Conservation (phyloP, 345 rosid species). For the Aegle marmelos region DNA sequence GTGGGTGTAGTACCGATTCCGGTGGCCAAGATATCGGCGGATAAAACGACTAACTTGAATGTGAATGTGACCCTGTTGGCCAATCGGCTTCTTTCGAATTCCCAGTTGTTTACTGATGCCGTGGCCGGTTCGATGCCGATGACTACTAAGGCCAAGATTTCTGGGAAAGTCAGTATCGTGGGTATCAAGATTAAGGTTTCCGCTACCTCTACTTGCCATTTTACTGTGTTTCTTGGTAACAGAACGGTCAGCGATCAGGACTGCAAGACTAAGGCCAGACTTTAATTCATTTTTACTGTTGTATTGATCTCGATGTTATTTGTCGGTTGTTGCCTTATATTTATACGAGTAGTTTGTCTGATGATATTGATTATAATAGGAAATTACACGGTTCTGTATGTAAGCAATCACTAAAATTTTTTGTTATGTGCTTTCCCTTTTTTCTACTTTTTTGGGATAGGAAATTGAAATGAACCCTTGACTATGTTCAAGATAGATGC, state of each 20-base stretch:
- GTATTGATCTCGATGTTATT: neutral
- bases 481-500: no score
- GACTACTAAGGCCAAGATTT: constrained; percentile 33
- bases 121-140: constrained; percentile 42
- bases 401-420: neutral
- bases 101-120: constrained; percentile 39
- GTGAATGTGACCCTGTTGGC: constrained; percentile 63
- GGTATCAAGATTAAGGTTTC: constrained; percentile 38
- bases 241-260: constrained; percentile 42
- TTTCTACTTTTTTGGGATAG: no score
- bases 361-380: neutral
- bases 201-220: constrained; percentile 54
- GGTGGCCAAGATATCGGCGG: constrained; percentile 46
- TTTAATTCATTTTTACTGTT: constrained; percentile 28
- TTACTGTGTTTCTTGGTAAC: constrained; percentile 40
- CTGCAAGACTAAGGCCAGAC: constrained; percentile 57
- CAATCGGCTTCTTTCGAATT: constrained; percentile 47
- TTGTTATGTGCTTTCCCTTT: neutral
- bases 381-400: neutral
- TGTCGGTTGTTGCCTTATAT: neutral
- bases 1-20: constrained; percentile 76
- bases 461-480: no score
- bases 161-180: constrained; percentile 59
- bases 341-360: neutral
- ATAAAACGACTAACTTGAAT: constrained; percentile 43